A percentile compares a stretch with the other conserved stretches of the same genome.
These are phyloP conservation scores for Saccharomycopsis schoenii DNA, from an alignment of 805 yeast genomes.

Conservation along the genomic window DNA sequence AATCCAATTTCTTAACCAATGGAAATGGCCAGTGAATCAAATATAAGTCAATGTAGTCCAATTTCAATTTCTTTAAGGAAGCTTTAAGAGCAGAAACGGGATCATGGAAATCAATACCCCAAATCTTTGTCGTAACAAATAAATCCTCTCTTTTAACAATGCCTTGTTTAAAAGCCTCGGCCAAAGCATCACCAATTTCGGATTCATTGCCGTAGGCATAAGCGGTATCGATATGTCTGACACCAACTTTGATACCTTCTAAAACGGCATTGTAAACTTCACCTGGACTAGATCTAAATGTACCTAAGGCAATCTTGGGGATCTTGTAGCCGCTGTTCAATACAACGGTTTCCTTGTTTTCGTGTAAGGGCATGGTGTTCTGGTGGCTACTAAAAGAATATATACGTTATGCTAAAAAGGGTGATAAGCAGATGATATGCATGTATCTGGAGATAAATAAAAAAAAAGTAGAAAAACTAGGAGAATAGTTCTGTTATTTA, in stretches of 20 bases:
- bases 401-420: neutral
- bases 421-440: neutral
- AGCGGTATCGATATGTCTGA: slow-evolving; percentile 58
- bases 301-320: slow-evolving; percentile 39
- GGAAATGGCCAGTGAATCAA: slow-evolving; percentile 61
- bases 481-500: neutral
- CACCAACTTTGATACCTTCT: slow-evolving; percentile 42
- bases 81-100: slow-evolving; percentile 39
- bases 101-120: slow-evolving; percentile 33
- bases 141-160: slow-evolving; percentile 34
- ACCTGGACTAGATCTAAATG: slow-evolving; percentile 34
- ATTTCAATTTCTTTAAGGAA: slow-evolving; percentile 40
- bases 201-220: slow-evolving; percentile 50
- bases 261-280: slow-evolving; percentile 37
- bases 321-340: slow-evolving; percentile 21
- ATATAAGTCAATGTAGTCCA: slow-evolving; percentile 57
- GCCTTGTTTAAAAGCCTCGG: slow-evolving; percentile 22
- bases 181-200: slow-evolving; percentile 33
- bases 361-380: slow-evolving; percentile 7
- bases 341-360: slow-evolving; percentile 15
- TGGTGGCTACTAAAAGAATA: neutral
- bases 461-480: neutral
- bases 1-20: slow-evolving; percentile 29
- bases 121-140: slow-evolving; percentile 56
- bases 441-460: neutral